Percentiles rank a stretch among this genome's conserved stretches.
Conservation (phyloP, 805 yeast genomes). For the Blastobotrys robertii region DNA sequence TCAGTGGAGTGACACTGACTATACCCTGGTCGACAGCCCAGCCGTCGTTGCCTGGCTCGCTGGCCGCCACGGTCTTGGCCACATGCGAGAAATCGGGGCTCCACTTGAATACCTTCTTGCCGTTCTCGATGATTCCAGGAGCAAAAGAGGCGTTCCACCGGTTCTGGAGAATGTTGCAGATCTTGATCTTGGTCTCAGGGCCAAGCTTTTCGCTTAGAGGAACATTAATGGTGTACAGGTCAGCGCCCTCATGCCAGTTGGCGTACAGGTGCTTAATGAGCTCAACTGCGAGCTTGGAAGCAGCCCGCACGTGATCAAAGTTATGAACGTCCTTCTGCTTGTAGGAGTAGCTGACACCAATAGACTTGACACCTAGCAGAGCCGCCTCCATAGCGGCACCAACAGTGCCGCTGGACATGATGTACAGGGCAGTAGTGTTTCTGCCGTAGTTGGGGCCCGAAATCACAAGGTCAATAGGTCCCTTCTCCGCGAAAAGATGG, state of each 20-base stretch:
- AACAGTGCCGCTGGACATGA: slow-evolving; percentile 86
- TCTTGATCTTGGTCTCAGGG: slow-evolving; percentile 52
- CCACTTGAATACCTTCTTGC: slow-evolving; percentile 60
- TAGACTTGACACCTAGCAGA: slow-evolving; percentile 48
- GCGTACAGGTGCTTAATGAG: slow-evolving; percentile 49
- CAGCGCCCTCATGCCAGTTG: slow-evolving; percentile 50
- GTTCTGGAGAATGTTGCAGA: slow-evolving; percentile 74
- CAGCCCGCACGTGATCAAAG: slow-evolving; percentile 44
- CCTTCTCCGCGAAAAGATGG: slow-evolving; percentile 44
- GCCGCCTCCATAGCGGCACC: slow-evolving; percentile 97
- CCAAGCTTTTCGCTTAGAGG: slow-evolving; percentile 55
- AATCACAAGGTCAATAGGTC: slow-evolving; percentile 72
- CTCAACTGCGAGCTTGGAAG: slow-evolving; percentile 57
- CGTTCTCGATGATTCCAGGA: slow-evolving; percentile 13
- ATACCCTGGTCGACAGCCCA: slow-evolving; percentile 55
- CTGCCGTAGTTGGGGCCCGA: slow-evolving; percentile 97
- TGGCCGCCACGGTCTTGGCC: slow-evolving; percentile 40
- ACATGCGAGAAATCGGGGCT: slow-evolving; percentile 68
- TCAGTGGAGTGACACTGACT: slow-evolving; percentile 60
- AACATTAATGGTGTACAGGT: slow-evolving; percentile 73
- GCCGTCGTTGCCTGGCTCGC: slow-evolving; percentile 52
- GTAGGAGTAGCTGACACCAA: slow-evolving; percentile 86
- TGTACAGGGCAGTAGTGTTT: slow-evolving; percentile 80
- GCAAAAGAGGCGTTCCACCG: slow-evolving; percentile 64
- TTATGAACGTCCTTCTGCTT: slow-evolving; percentile 40